Base-by-base conservation (phyloP, 1,139 yeast genomes). In the Hanseniaspora uvarum region DNA sequence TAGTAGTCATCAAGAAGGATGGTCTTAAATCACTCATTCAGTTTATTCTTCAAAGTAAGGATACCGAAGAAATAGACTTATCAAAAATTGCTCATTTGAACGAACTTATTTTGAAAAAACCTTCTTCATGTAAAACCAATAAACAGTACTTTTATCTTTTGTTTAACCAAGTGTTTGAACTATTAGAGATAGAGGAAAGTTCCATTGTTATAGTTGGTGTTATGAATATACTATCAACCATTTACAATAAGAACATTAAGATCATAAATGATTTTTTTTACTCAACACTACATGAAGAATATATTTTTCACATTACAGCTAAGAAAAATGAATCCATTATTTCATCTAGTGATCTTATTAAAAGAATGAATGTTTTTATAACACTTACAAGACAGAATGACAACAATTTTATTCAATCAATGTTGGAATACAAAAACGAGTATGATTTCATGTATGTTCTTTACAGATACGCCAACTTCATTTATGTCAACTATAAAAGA, bases 11-110 rank as follows among this genome's bases (percentile, higher is more conserved):
- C 14, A 69, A 75, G 1, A 68, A 70, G 16, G 82, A 85, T 62
- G 96, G 96, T 0, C 76, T 89, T 1, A 68, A 77, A 36, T 73
- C 87, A 1, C 68, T 89, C 52, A 74, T 88, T 36, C 97, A 92
- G 66, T 81, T 84, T 59, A 74, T 85, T 0, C 72, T 86, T 16
- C 95, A 95, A 0, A 70, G 85, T 38, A 70, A 95, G 57, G 94
- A 86, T 45, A 75, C 75, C 55, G 55, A 54, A 10, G 81, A 81
- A 30, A 70, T 87, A 7, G 80, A 81, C 57, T 66, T 80, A 23
- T 80, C 79, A 39, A 83, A 80, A 60, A 72, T 86, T 53, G 80
- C 80, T 26, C 77, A 81, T 57, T 83, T 86, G 1, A 78, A 85
- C 19, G 75, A 73, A 49, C 74, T 86, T 1, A 49, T 66, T 86